Percentiles rank a stretch among this genome's conserved stretches.
Conservation (phyloP, 2,329 filamentous ascomycete species). For the Cladophialophora chaetospira region DNA sequence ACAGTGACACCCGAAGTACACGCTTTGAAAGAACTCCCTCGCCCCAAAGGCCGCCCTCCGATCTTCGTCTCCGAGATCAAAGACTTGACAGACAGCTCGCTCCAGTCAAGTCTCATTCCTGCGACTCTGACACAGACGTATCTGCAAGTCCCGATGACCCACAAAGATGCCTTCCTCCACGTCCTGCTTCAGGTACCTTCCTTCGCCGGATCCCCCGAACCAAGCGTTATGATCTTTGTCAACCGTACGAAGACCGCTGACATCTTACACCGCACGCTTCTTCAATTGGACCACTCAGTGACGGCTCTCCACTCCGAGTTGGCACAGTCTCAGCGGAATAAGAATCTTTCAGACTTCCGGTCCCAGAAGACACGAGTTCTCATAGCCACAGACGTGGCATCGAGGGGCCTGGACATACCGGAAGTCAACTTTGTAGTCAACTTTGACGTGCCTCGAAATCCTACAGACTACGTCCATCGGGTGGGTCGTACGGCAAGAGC, state of each 20-base stretch:
- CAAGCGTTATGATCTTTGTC: conserved; percentile 88
- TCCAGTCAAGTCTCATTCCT: conserved; percentile 69
- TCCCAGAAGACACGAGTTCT: conserved; percentile 85
- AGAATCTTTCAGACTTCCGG: conserved; percentile 89
- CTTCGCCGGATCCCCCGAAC: conserved; percentile 40
- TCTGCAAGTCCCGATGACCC: conserved; percentile 83
- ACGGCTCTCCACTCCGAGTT: conserved; percentile 88
- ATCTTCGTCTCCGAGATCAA: conserved; percentile 90
- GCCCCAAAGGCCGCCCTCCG: conserved; percentile 68
- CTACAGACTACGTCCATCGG: conserved; percentile 95
- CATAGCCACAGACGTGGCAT: conserved; percentile 92
- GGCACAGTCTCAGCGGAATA: conserved; percentile 77
- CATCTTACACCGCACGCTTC: conserved; percentile 83
- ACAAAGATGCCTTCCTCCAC: conserved; percentile 94
- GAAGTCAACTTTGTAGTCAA: conserved; percentile 89
- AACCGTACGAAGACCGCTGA: conserved; percentile 89
- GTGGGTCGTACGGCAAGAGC: conserved; percentile 95
- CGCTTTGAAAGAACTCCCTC: conserved; percentile 76
- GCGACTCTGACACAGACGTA: conserved; percentile 80
- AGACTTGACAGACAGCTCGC: conserved; percentile 70
- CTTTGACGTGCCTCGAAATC: conserved; percentile 93
- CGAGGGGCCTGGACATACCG: conserved; percentile 91
- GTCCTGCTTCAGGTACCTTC: conserved; percentile 62
- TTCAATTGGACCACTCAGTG: conserved; percentile 82
- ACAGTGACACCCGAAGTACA: conserved; percentile 92